These are phyloP conservation scores for Closterium sp. DNA, from an alignment of 139 green algal genomes.

Conservation along the genomic window DNA sequence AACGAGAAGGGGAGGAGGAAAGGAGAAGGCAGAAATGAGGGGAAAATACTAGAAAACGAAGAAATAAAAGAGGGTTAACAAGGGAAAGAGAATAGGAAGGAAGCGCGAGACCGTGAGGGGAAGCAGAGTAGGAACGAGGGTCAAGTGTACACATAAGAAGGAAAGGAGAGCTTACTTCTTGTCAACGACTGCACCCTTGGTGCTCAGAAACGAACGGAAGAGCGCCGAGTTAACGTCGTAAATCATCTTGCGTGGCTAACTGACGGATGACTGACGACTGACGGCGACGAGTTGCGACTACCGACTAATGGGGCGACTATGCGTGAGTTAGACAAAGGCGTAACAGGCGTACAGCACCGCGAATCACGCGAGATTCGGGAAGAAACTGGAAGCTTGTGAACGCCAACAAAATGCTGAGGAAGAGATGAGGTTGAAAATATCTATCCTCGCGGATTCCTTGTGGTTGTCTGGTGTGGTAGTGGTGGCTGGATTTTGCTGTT, in stretches of 20 bases:
- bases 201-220: slow-evolving; percentile 36
- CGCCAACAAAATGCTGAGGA: no score
- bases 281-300: no score
- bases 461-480: no score
- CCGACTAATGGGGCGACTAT: no score
- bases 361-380: no score
- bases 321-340: no score
- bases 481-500: no score
- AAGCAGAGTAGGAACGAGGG: background rate
- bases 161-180: background rate
- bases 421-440: no score
- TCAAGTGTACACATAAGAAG: no score
- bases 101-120: background rate
- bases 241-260: slow-evolving; percentile 20
- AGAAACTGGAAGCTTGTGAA: no score
- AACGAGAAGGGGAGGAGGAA: background rate
- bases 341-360: no score
- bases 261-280: background rate
- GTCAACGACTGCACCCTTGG: background rate
- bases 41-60: background rate
- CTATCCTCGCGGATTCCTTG: no score
- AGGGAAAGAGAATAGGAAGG: background rate
- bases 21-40: background rate
- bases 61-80: background rate
- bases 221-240: slow-evolving; percentile 42